Percentiles rank a stretch among this genome's conserved stretches.
These are phyloP conservation scores for Trypethelium eluteriae DNA, from an alignment of 495 filamentous ascomycete genomes.

Conservation along the genomic window DNA sequence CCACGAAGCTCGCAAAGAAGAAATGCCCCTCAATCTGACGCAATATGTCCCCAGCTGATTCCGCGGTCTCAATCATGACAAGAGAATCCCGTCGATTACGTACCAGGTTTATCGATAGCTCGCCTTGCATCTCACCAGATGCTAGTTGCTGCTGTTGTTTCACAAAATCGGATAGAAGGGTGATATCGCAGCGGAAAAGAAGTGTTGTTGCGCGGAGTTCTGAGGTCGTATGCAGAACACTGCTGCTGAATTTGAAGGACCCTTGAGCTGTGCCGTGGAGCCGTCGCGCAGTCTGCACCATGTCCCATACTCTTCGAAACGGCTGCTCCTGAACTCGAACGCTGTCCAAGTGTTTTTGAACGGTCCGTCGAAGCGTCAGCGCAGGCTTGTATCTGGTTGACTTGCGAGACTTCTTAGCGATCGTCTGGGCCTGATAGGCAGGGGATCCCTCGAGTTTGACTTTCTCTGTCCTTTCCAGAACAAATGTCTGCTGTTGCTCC, in stretches of 20 bases:
- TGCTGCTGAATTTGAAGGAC: slow-evolving; percentile 40
- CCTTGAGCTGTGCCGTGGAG: slow-evolving; percentile 27
- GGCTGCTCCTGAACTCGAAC: slow-evolving; percentile 53
- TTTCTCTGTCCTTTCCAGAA: not conserved
- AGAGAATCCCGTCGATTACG: slow-evolving; percentile 22
- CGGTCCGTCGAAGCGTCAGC: slow-evolving; percentile 36
- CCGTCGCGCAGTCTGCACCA: slow-evolving; percentile 45
- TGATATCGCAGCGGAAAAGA: slow-evolving; percentile 48
- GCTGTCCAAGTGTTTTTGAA: slow-evolving; percentile 39
- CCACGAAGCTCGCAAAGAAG: slow-evolving; percentile 35
- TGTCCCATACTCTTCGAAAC: slow-evolving; percentile 47
- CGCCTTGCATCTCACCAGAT: slow-evolving; percentile 11
- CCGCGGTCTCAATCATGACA: slow-evolving; percentile 28
- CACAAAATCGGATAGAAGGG: slow-evolving; percentile 50
- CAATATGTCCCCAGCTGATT: slow-evolving; percentile 20
- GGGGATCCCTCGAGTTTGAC: slow-evolving; percentile 26
- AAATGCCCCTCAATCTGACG: slow-evolving; percentile 37
- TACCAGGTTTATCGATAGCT: slow-evolving; percentile 22
- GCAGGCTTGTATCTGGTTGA: slow-evolving; percentile 36
- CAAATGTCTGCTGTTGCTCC: not conserved
- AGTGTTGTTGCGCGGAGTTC: slow-evolving; percentile 45
- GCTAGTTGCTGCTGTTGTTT: slow-evolving; percentile 25
- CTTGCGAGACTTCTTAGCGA: slow-evolving; percentile 7
- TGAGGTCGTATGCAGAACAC: slow-evolving; percentile 42
- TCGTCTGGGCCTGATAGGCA: slow-evolving; percentile 8